Evolutionary conservation across 1,284 basidiomycete species (phyloP), one percentile per base, ranked within the genome.

Genomic region (Leccinum griseonigrum): DNA sequence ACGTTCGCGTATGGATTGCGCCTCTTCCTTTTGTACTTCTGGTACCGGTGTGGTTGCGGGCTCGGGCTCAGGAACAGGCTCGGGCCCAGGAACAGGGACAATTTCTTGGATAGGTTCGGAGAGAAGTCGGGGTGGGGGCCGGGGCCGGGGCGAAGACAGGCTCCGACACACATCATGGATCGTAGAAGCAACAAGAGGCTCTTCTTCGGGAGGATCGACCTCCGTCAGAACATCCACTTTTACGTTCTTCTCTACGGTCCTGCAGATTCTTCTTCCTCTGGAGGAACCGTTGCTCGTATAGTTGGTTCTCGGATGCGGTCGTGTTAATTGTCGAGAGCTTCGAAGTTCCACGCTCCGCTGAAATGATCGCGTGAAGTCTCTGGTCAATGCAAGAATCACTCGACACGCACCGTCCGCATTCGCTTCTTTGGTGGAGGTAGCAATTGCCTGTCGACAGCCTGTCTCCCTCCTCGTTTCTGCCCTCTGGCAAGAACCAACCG

Each of bases 401-500:
- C n/a, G 3, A 32, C 26, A 71, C 79, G 60, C 58, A 87, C 86
- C 82, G 75, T 80, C 63, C 80, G 81, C 62, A 75, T 73, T 53
- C 78, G 81, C 74, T 88, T 90, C 72, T 74, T 83, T 13, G 77
- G 76, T 6, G 72, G 81, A 46, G 78, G 80, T 28, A 76, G 63
- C 8, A 72, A 58, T 14, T 71, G 73, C 43, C 77, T 77, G 52
- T 85, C 83, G 8, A 80, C 64, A 8, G 78, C 73, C 29, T 77
- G 73, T 28, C 84, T 79, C 16, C 83, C 85, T 54, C 81, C 82
- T 40, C 87, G 81, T 67, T 85, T 84, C 53, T 85, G 83, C 31
- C 89, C 9, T 86, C 79, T 8, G 94, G 92, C 16, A 97, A 76
- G n/a, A 97, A 93, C 95, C 95, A 97, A 2, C 95, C 95, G 22